These are phyloP conservation scores for Neurospora sp. DNA, from an alignment of 2,329 filamentous ascomycete genomes.

Conservation along the genomic window DNA sequence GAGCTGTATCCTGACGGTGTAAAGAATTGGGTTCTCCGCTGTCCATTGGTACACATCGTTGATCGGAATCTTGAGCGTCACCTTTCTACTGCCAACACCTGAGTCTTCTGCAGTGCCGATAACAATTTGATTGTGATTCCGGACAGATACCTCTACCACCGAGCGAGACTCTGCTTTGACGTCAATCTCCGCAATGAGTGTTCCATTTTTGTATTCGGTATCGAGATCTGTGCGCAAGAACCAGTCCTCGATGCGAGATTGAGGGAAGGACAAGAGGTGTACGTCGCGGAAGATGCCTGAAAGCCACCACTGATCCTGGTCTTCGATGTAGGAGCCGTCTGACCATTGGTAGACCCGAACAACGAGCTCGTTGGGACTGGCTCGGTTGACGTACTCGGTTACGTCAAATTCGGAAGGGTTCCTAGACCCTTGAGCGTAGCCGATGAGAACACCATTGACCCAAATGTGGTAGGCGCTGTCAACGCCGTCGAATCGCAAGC, in stretches of 20 bases:
- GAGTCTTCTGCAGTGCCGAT: no score
- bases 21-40: constrained; percentile 55
- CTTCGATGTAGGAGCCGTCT: constrained; percentile 60
- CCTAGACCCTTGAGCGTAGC: constrained; percentile 59
- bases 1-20: constrained; percentile 39
- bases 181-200: constrained; percentile 38
- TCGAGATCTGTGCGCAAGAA: constrained; percentile 47
- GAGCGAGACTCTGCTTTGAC: constrained; percentile 24
- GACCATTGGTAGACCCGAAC: constrained; percentile 64
- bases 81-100: constrained; percentile 8
- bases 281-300: constrained; percentile 60
- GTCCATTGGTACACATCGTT: constrained; percentile 55
- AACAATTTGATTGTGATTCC: no score
- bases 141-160: no score
- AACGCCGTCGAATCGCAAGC: constrained; percentile 61
- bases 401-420: constrained; percentile 65
- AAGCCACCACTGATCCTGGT: constrained; percentile 62
- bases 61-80: constrained; percentile 37
- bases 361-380: constrained; percentile 42
- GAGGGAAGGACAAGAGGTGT: constrained; percentile 47
- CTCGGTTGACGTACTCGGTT: constrained; percentile 33
- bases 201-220: constrained; percentile 37
- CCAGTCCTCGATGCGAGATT: constrained; percentile 45
- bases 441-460: constrained; percentile 54
- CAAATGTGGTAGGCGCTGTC: constrained; percentile 63